phyloP scores from a whole-genome alignment of 2,329 filamentous ascomycete genomes.

The Plectosphaerella plurivora region DNA sequence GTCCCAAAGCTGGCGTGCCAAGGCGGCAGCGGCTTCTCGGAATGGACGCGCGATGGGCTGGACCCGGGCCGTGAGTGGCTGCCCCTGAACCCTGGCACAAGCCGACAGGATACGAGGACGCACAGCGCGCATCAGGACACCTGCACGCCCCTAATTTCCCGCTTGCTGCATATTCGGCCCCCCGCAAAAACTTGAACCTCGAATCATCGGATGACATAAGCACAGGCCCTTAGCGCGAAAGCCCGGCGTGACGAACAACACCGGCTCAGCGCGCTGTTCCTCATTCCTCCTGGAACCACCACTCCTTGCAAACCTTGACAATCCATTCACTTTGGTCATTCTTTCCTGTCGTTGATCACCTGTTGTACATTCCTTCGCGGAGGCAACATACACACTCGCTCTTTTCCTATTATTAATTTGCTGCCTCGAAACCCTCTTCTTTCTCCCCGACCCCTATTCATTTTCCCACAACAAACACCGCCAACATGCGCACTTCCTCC shows the following conservation, averaged over 20 bases:
- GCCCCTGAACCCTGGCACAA: too few relatives aligned
- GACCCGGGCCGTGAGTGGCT: too few relatives aligned
- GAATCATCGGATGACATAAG: background rate
- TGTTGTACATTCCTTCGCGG: background rate
- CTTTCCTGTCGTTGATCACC: background rate
- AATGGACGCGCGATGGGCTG: too few relatives aligned
- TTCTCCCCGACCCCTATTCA: background rate
- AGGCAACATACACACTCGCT: background rate
- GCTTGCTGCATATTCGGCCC: background rate
- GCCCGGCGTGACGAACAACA: too few relatives aligned
- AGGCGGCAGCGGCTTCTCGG: too few relatives aligned
- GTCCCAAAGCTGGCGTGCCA: too few relatives aligned
- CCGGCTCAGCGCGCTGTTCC: background rate
- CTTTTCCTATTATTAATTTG: background rate
- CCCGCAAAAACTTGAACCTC: background rate
- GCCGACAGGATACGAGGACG: background rate
- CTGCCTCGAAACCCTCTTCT: background rate
- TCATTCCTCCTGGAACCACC: background rate
- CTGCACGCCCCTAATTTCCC: background rate
- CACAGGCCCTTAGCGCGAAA: background rate
- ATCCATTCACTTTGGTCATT: background rate
- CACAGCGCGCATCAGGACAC: background rate
- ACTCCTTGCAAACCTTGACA: background rate
- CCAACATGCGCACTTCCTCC: conserved; percentile 36
- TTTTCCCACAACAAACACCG: background rate